phyloP scores from a whole-genome alignment of 331 rosid genomes.

The Malus hybrid region DNA sequence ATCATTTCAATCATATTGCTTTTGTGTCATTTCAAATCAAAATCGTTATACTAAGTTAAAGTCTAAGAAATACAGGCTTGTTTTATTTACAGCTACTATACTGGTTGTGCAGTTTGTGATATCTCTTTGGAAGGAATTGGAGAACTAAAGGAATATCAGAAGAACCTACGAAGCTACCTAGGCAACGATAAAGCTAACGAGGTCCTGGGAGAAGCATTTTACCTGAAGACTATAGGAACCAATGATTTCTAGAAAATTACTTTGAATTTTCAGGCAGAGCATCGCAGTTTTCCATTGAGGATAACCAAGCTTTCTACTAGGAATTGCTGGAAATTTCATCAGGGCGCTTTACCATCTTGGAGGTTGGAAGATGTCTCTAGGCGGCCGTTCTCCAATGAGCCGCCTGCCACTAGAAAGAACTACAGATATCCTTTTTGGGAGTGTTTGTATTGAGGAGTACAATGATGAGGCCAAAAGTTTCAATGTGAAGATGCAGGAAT shows the following conservation, averaged over 20 bases:
- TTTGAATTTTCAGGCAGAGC: slow-evolving; percentile 21
- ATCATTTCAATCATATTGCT: neutral
- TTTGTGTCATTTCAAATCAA: neutral
- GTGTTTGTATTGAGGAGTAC: slow-evolving; percentile 23
- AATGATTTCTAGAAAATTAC: slow-evolving; percentile 52
- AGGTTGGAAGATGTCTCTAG: slow-evolving; percentile 26
- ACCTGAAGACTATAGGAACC: slow-evolving; percentile 41
- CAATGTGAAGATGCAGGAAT: slow-evolving; percentile 27
- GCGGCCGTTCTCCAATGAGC: slow-evolving; percentile 46
- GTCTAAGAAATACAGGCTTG: neutral
- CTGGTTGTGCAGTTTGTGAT: slow-evolving; percentile 34
- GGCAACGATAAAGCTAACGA: slow-evolving; percentile 28
- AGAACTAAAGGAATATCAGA: slow-evolving; percentile 39
- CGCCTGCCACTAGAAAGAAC: slow-evolving; percentile 46
- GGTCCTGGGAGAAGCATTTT: slow-evolving; percentile 28
- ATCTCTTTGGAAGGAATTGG: slow-evolving; percentile 45
- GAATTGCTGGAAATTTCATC: slow-evolving; percentile 23
- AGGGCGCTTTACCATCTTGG: slow-evolving; percentile 27
- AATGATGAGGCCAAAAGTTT: slow-evolving; percentile 29
- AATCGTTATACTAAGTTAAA: neutral
- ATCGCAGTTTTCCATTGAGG: slow-evolving; percentile 28
- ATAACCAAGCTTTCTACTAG: slow-evolving; percentile 28
- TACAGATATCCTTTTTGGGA: slow-evolving; percentile 1
- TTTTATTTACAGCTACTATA: neutral
- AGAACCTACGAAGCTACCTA: slow-evolving; percentile 27